Conservation (phyloP, 2,329 filamentous ascomycete species). For the Penicillium crustosum region DNA sequence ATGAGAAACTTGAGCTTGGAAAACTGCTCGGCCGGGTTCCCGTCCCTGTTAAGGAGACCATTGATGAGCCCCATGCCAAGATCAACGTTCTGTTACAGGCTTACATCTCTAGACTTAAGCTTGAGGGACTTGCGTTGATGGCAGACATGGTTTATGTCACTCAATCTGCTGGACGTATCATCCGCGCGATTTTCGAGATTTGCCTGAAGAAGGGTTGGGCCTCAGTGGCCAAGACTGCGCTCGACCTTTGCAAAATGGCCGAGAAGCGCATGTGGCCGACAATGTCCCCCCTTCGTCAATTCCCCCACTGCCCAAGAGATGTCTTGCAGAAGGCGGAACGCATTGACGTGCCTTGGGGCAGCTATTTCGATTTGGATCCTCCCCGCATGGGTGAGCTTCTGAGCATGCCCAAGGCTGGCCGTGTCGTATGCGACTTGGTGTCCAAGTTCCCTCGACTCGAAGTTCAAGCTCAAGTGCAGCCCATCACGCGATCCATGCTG, state of each 20-base stretch:
- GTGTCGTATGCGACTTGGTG: constrained; percentile 79
- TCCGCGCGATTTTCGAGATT: constrained; percentile 95
- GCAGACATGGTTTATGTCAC: constrained; percentile 98
- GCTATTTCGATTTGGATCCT: constrained; percentile 93
- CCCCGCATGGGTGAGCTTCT: constrained; percentile 94
- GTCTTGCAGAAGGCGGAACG: constrained; percentile 90
- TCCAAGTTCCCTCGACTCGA: constrained; percentile 91
- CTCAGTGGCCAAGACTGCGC: constrained; percentile 83
- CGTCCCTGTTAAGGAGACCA: constrained; percentile 94
- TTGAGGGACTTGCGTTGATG: constrained; percentile 94
- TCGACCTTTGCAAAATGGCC: constrained; percentile 97
- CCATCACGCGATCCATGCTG: constrained; percentile 90
- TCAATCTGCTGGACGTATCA: constrained; percentile 92
- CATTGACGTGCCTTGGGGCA: constrained; percentile 90
- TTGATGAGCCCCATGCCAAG: constrained; percentile 95
- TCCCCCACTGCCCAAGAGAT: constrained; percentile 76
- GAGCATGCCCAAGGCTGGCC: constrained; percentile 83
- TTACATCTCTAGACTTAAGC: constrained; percentile 90
- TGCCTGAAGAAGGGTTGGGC: constrained; percentile 97
- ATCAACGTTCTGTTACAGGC: constrained; percentile 97
- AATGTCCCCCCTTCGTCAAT: constrained; percentile 93
- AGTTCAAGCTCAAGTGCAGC: constrained; percentile 89
- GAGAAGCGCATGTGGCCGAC: constrained; percentile 99
- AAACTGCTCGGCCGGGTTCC: constrained; percentile 88
- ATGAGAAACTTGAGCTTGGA: constrained; percentile 94